Conservation (phyloP, 371 early-diverging fungal species). For the Mortierella sp. region DNA sequence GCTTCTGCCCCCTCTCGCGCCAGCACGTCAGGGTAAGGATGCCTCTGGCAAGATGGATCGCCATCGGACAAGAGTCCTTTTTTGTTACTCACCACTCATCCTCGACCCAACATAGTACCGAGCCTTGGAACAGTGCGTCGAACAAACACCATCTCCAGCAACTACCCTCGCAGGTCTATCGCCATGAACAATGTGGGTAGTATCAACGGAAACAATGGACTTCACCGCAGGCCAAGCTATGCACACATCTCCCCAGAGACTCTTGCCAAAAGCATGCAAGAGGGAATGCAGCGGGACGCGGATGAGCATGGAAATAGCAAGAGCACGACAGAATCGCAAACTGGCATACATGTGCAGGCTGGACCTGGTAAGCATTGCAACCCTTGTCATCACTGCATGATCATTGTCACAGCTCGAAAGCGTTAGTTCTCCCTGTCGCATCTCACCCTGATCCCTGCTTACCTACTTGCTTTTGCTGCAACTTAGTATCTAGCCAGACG, state of each 20-base stretch:
- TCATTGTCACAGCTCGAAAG: too few species aligned
- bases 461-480: not conserved
- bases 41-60: too few species aligned
- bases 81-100: too few species aligned
- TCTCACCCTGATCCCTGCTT: not conserved
- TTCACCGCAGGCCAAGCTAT: constrained; percentile 40
- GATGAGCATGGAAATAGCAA: constrained; percentile 12
- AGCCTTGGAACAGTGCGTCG: not conserved
- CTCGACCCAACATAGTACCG: too few species aligned
- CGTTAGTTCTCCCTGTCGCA: not conserved
- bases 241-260: constrained; percentile 32
- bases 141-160: not conserved
- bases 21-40: too few species aligned
- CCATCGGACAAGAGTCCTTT: too few species aligned
- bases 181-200: constrained; percentile 39
- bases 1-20: not conserved
- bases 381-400: too few species aligned
- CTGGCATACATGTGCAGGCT: constrained; percentile 6
- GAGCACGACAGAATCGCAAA: not conserved
- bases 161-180: constrained; percentile 21
- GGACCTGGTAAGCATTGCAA: constrained; percentile 20
- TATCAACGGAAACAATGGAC: constrained; percentile 14
- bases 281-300: constrained; percentile 22
- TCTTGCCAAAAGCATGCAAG: constrained; percentile 40
- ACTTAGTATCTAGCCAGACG: not conserved